Conservation (phyloP, 2,329 filamentous ascomycete species). For the Fusarium clavum region DNA sequence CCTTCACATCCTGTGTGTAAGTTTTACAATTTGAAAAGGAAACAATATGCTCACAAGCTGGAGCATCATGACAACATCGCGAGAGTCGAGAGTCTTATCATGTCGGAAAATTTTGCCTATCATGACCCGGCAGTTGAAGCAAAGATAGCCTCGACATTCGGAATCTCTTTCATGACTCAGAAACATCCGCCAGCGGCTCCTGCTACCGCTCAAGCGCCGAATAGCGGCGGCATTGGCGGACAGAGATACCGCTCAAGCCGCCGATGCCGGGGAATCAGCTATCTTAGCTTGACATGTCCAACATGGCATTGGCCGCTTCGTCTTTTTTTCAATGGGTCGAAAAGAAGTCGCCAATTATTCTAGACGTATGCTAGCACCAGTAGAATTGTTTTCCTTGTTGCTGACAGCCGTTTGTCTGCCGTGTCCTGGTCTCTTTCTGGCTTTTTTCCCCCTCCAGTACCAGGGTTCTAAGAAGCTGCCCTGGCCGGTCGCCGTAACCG, state of each 20-base stretch:
- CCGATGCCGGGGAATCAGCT: slow-evolving; percentile 16
- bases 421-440: slow-evolving; percentile 7
- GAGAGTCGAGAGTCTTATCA: background rate
- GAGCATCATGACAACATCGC: background rate
- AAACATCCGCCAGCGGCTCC: slow-evolving; percentile 27
- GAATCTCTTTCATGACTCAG: slow-evolving; percentile 29
- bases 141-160: background rate
- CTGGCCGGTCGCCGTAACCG: slow-evolving; percentile 21
- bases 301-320: slow-evolving; percentile 14
- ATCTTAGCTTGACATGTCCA: slow-evolving; percentile 11
- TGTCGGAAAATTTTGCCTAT: background rate
- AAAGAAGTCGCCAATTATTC: slow-evolving; percentile 22
- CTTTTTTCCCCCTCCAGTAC: background rate
- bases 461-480: slow-evolving; percentile 8
- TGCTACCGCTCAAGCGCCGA: slow-evolving; percentile 18
- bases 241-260: background rate
- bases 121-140: background rate
- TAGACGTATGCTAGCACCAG: slow-evolving; percentile 26
- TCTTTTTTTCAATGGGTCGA: slow-evolving; percentile 20
- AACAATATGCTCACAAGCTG: background rate
- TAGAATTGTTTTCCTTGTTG: slow-evolving; percentile 26
- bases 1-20: no score
- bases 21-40: background rate
- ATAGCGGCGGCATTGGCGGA: slow-evolving; percentile 18
- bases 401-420: slow-evolving; percentile 19